phyloP scores from a whole-genome alignment of 495 filamentous ascomycete genomes.

The Penicillium ucsense region DNA sequence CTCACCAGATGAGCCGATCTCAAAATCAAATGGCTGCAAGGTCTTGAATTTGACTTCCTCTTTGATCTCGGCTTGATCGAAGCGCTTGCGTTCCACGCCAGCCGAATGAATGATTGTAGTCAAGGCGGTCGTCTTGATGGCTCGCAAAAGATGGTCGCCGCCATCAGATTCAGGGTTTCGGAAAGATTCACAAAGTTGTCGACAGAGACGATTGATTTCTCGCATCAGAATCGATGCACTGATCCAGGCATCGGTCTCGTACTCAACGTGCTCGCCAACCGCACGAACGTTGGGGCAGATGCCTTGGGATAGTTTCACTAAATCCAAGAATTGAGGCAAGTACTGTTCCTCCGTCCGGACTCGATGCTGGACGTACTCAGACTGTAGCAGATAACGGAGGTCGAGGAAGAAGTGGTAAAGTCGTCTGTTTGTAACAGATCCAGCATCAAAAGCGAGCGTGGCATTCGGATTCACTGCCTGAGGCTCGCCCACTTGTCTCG shows the following conservation, averaged over 20 bases:
- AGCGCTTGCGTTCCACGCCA: conserved; percentile 79
- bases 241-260: conserved; percentile 97
- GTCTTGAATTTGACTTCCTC: conserved; percentile 70
- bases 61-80: conserved; percentile 82
- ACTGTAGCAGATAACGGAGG: conserved; percentile 78
- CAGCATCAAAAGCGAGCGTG: conserved; percentile 82
- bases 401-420: conserved; percentile 97
- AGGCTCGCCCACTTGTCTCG: conserved; percentile 87
- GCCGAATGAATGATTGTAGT: conserved; percentile 74
- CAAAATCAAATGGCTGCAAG: conserved; percentile 71
- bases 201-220: conserved; percentile 85
- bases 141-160: conserved; percentile 51
- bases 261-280: conserved; percentile 92
- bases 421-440: conserved; percentile 83
- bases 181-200: conserved; percentile 83
- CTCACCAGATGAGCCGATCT: conserved; percentile 38
- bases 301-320: conserved; percentile 91
- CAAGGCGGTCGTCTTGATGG: conserved; percentile 68
- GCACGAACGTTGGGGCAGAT: conserved; percentile 91
- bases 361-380: conserved; percentile 73
- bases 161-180: conserved; percentile 50
- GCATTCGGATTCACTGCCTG: conserved; percentile 74
- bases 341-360: conserved; percentile 78
- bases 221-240: conserved; percentile 87
- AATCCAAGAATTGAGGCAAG: conserved; percentile 84